Conservation (phyloP, 2,329 filamentous ascomycete species). For the Paecilomyces formosus region DNA sequence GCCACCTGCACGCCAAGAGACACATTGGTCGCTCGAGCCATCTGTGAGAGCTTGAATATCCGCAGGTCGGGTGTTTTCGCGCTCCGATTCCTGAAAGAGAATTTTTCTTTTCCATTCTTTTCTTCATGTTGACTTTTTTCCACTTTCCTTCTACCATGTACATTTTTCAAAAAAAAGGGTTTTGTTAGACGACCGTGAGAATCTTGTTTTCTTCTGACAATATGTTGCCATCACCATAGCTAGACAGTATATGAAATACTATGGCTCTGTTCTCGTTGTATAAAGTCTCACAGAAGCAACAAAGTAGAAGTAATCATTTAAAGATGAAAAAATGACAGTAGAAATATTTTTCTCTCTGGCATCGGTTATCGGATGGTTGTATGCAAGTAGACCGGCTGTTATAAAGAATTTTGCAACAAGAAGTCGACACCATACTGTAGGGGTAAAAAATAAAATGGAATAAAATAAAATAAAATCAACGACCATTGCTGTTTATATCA, state of each 20-base stretch:
- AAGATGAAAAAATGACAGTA: no score
- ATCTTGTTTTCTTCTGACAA: neutral
- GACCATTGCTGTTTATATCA: neutral
- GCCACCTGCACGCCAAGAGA: conserved; percentile 1
- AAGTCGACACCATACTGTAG: neutral
- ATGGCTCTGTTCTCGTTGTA: neutral
- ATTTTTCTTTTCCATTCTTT: neutral
- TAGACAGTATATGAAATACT: neutral
- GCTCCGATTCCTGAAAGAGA: neutral
- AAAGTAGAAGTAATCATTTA: no score
- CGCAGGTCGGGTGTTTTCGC: neutral
- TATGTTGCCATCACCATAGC: neutral
- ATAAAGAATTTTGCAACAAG: neutral
- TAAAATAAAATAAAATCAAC: no score
- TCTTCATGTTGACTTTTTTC: neutral
- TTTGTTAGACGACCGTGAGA: neutral
- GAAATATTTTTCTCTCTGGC: no score
- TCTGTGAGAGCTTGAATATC: neutral
- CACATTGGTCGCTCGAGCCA: conserved; percentile 1
- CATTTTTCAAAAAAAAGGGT: neutral
- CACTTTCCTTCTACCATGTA: neutral
- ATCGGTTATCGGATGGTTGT: no score
- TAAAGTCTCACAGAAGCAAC: no score
- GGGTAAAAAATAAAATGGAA: neutral
- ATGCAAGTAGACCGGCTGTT: no score